These are phyloP conservation scores for Colletotrichum melonis DNA, from an alignment of 2,329 filamentous ascomycete genomes.

Conservation along the genomic window DNA sequence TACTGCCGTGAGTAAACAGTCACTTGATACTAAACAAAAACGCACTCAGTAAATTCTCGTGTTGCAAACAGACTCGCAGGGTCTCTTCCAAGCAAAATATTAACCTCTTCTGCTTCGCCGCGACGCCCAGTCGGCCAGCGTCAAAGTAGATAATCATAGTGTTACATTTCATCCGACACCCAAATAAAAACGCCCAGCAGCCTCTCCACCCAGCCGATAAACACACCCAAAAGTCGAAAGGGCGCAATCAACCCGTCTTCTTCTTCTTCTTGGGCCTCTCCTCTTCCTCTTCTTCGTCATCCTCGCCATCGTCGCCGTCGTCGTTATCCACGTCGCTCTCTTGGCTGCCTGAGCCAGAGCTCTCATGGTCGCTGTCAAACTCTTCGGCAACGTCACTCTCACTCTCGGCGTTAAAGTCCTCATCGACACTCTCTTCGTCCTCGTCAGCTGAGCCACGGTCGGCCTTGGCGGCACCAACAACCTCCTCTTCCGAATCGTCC, in stretches of 20 bases:
- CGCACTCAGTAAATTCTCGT: background rate
- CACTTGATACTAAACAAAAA: background rate
- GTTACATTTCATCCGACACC: conserved; percentile 18
- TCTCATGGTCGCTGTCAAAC: conserved; percentile 92
- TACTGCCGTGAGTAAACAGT: background rate
- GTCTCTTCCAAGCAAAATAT: conserved; percentile 16
- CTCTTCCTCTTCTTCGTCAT: conserved; percentile 62
- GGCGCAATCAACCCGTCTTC: conserved; percentile 44
- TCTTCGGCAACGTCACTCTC: conserved; percentile 98
- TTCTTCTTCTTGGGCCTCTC: conserved; percentile 64
- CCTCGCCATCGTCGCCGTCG: conserved; percentile 56
- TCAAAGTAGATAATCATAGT: conserved; percentile 16
- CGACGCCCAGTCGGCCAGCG: conserved; percentile 2
- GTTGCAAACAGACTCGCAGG: conserved; percentile 1
- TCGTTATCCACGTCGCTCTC: conserved; percentile 71
- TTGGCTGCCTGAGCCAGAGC: conserved; percentile 73
- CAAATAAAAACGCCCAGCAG: conserved; percentile 18
- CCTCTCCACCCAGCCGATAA: background rate
- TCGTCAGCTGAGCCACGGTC: conserved; percentile 95
- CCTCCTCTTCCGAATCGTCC: conserved; percentile 85
- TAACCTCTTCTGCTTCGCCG: conserved; percentile 18
- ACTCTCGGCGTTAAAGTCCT: conserved; percentile 93
- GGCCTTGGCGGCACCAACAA: conserved; percentile 71
- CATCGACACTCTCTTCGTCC: conserved; percentile 93
- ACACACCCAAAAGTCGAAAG: background rate